Conservation (phyloP, 2,329 filamentous ascomycete species). For the Colletotrichum lupini region DNA sequence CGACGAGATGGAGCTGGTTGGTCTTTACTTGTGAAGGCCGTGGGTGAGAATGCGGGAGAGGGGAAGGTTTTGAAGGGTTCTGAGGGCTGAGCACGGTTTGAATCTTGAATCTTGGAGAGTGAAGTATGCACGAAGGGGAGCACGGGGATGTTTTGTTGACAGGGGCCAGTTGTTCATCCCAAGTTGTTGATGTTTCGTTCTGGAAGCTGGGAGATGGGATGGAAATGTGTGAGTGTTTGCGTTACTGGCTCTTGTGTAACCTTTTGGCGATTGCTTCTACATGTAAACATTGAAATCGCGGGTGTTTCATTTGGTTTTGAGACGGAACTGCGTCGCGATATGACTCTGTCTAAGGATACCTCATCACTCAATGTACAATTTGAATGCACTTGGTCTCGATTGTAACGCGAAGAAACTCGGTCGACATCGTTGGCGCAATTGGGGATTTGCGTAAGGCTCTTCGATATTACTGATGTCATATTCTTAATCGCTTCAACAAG, state of each 20-base stretch:
- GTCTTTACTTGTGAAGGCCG: background rate
- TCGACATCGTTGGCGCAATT: background rate
- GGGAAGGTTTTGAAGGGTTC: background rate
- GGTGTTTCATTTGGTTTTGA: background rate
- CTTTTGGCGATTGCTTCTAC: too few relatives aligned
- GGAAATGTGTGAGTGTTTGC: background rate
- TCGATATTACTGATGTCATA: background rate
- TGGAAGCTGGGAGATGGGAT: background rate
- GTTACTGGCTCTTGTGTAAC: background rate
- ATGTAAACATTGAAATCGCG: background rate
- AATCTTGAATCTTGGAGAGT: background rate
- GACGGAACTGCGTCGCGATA: background rate
- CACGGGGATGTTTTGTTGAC: background rate
- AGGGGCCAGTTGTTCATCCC: slow-evolving; percentile 2
- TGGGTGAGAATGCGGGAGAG: background rate
- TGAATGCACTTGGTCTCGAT: too few relatives aligned
- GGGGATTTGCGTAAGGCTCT: background rate
- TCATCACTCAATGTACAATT: background rate
- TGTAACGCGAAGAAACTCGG: background rate
- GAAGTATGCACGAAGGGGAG: background rate
- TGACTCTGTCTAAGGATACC: background rate
- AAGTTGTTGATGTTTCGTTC: background rate
- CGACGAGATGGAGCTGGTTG: background rate
- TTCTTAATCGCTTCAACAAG: background rate
- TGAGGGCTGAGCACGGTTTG: background rate